These are phyloP conservation scores for Suhomyces sp. DNA, from an alignment of 805 yeast species.

Conservation along the genomic window DNA sequence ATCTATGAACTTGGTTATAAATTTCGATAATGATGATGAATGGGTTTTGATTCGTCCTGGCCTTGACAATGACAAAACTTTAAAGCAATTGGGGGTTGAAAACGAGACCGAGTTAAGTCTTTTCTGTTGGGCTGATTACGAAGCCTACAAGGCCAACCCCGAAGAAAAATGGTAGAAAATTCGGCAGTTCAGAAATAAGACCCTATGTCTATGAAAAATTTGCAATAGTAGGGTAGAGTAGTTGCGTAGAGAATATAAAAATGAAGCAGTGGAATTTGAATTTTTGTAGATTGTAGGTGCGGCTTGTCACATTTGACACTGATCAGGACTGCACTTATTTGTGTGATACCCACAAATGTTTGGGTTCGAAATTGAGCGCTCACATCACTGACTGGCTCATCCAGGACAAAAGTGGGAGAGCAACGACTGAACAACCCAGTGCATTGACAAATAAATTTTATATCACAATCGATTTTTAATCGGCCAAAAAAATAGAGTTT, in stretches of 20 bases:
- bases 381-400: no score
- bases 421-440: no score
- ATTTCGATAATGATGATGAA: slow-evolving; percentile 74
- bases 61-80: slow-evolving; percentile 16
- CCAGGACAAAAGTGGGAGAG: no score
- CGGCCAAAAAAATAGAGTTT: no score
- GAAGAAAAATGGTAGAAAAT: slow-evolving; percentile 75
- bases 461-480: no score
- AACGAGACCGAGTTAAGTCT: slow-evolving; percentile 91
- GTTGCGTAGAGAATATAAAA: no score
- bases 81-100: slow-evolving; percentile 46
- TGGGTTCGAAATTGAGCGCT: no score
- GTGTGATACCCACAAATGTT: not conserved
- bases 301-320: not conserved
- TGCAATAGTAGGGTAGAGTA: no score
- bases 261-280: no score
- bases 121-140: slow-evolving; percentile 69
- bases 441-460: no score
- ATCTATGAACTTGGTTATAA: slow-evolving; percentile 87
- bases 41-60: slow-evolving; percentile 50
- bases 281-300: not conserved
- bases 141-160: slow-evolving; percentile 72
- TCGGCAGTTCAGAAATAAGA: no score
- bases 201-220: no score
- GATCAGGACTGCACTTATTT: not conserved